These are phyloP conservation scores for Xylariomycetidae sp. DNA, from an alignment of 2,329 filamentous ascomycete genomes.

Conservation along the genomic window DNA sequence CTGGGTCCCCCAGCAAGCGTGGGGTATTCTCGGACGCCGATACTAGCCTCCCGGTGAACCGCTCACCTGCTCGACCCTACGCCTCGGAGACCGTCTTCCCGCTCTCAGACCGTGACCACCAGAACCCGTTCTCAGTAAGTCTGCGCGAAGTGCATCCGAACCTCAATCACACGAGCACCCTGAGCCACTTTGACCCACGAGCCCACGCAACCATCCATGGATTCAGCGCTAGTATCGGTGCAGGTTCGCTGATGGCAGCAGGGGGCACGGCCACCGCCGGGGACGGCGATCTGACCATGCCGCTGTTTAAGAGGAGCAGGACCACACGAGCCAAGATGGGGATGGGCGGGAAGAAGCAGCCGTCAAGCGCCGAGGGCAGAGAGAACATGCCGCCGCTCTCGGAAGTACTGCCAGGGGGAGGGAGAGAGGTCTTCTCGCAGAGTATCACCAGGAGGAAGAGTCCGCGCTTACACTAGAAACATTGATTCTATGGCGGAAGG, in stretches of 20 bases:
- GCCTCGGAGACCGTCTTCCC: constrained; percentile 15
- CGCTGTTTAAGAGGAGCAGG: constrained; percentile 43
- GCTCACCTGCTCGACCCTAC: constrained; percentile 18
- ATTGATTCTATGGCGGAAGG: no score
- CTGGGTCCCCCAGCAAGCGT: constrained; percentile 30
- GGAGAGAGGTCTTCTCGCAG: constrained; percentile 36
- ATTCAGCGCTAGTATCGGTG: constrained; percentile 14
- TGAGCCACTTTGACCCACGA: constrained; percentile 37
- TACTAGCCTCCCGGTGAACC: constrained; percentile 16
- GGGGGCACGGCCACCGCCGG: constrained; percentile 5
- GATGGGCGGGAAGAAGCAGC: constrained; percentile 28
- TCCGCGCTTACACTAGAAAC: no score
- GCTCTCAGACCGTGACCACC: constrained; percentile 13
- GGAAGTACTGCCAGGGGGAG: constrained; percentile 20
- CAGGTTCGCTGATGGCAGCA: constrained; percentile 9
- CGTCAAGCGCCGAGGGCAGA: constrained; percentile 35
- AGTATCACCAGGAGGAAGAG: constrained; percentile 50
- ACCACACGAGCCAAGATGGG: constrained; percentile 28
- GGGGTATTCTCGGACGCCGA: constrained; percentile 39
- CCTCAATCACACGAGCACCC: constrained; percentile 35
- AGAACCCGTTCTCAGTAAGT: constrained; percentile 35
- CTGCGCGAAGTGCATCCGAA: constrained; percentile 55
- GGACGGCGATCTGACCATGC: constrained; percentile 36
- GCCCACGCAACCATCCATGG: constrained; percentile 35
- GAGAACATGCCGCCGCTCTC: constrained; percentile 44